Evolutionary conservation across 2,329 filamentous ascomycete genomes (phyloP).

Genomic region (Fusarium tupiense): DNA sequence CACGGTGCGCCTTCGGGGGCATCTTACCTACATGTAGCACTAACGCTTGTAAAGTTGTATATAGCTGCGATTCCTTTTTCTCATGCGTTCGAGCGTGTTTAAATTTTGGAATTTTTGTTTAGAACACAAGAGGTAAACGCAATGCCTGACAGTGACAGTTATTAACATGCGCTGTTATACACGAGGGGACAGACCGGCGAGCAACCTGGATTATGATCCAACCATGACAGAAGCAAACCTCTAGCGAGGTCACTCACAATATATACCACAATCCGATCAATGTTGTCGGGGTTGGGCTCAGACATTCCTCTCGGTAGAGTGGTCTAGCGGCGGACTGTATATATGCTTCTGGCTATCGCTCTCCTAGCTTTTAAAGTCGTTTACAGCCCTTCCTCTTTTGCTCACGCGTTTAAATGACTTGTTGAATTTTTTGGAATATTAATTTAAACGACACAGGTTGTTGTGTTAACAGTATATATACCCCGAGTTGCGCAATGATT

Average conservation of each 20-base stretch:
- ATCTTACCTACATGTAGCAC: neutral
- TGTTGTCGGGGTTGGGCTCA: neutral
- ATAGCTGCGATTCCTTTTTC: neutral
- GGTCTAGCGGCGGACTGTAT: neutral
- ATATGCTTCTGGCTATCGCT: too few species aligned
- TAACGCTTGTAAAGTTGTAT: neutral
- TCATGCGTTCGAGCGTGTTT: neutral
- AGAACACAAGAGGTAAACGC: rapidly evolving
- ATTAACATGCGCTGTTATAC: neutral
- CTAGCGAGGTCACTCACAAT: rapidly evolving
- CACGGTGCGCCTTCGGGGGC: neutral
- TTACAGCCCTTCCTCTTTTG: neutral
- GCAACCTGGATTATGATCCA: neutral
- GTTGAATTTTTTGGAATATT: neutral
- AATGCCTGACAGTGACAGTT: neutral
- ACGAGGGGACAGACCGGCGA: rapidly evolving
- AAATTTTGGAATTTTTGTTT: neutral
- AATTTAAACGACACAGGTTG: rapidly evolving
- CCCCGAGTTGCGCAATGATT: neutral
- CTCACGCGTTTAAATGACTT: neutral
- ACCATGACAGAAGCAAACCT: neutral
- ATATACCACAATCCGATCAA: neutral
- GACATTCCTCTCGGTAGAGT: neutral
- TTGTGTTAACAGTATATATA: neutral
- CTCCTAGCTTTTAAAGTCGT: neutral